Conservation (phyloP, 257 asterid species). For the Nicotiana otophora region DNA sequence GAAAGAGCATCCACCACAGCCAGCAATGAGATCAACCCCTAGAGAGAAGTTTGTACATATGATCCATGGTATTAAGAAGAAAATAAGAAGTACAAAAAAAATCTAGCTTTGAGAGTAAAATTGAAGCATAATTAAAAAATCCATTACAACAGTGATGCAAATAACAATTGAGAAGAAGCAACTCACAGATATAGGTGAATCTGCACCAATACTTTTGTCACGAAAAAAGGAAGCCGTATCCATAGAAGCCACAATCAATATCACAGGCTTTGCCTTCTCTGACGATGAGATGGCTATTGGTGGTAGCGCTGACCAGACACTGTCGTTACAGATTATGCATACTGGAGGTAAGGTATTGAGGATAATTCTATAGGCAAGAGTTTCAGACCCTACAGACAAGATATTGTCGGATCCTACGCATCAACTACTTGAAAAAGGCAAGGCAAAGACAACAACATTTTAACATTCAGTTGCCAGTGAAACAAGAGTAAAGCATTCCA, state of each 20-base stretch:
- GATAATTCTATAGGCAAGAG: constrained; percentile 13
- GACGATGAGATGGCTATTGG: constrained; percentile 52
- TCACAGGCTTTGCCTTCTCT: constrained; percentile 49
- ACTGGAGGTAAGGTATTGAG: constrained; percentile 33
- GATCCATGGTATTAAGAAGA: not conserved
- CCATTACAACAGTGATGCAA: not conserved
- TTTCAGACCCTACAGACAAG: constrained; percentile 9
- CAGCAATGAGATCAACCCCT: constrained; percentile 92
- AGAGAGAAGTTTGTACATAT: constrained; percentile 13
- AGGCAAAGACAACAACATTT: not conserved
- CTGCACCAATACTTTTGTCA: constrained; percentile 89
- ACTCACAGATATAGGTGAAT: constrained; percentile 95
- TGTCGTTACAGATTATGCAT: constrained; percentile 73
- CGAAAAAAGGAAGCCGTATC: constrained; percentile 96
- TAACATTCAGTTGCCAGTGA: not conserved
- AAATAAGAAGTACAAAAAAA: constrained; percentile 1
- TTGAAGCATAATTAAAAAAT: not conserved
- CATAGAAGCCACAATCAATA: constrained; percentile 79
- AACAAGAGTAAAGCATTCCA: not conserved
- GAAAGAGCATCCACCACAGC: constrained; percentile 95
- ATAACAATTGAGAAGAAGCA: not conserved
- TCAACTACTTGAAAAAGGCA: not conserved
- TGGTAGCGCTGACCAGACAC: constrained; percentile 99
- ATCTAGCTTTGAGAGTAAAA: not conserved
- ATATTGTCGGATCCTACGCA: not conserved